Conservation (phyloP, 1,284 basidiomycete species). For the Ustanciosporium gigantosporum region DNA sequence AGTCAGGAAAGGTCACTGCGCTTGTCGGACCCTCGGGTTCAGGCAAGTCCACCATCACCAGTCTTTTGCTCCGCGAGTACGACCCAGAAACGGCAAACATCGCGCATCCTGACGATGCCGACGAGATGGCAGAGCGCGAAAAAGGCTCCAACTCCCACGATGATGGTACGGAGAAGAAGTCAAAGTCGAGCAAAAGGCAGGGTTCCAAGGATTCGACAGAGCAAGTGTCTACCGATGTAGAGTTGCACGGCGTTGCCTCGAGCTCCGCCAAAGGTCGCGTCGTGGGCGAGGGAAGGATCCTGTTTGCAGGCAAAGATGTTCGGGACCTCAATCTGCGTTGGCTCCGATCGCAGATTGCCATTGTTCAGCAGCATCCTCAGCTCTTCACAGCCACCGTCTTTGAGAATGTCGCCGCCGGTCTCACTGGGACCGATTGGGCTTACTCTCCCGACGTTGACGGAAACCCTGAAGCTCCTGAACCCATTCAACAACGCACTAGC, state of each 20-base stretch:
- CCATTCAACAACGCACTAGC: conserved; percentile 17
- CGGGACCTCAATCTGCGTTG: conserved; percentile 62
- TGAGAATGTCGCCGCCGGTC: conserved; percentile 57
- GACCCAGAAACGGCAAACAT: conserved; percentile 60
- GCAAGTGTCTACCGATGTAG: conserved; percentile 2
- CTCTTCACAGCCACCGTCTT: conserved; percentile 56
- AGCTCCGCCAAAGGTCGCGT: conserved; percentile 20
- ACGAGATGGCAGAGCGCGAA: conserved; percentile 9
- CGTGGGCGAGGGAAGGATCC: conserved; percentile 45
- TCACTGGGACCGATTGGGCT: conserved; percentile 44
- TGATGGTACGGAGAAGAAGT: not conserved
- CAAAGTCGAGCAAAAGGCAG: conserved; percentile 5
- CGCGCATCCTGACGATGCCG: conserved; percentile 28
- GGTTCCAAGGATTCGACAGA: conserved; percentile 1
- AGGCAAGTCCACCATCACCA: conserved; percentile 63
- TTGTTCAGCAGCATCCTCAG: conserved; percentile 63
- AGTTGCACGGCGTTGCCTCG: conserved; percentile 14
- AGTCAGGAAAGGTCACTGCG: conserved; percentile 56
- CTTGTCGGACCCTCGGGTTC: conserved; percentile 60
- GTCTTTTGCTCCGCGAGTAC: conserved; percentile 62
- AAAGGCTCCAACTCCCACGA: conserved; percentile 2
- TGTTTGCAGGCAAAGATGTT: conserved; percentile 59
- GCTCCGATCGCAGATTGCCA: conserved; percentile 62
- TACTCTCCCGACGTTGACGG: conserved; percentile 36
- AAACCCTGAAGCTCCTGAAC: conserved; percentile 4